These are phyloP conservation scores for Metschnikowia corniflorae DNA, from an alignment of 805 yeast genomes.

Conservation along the genomic window DNA sequence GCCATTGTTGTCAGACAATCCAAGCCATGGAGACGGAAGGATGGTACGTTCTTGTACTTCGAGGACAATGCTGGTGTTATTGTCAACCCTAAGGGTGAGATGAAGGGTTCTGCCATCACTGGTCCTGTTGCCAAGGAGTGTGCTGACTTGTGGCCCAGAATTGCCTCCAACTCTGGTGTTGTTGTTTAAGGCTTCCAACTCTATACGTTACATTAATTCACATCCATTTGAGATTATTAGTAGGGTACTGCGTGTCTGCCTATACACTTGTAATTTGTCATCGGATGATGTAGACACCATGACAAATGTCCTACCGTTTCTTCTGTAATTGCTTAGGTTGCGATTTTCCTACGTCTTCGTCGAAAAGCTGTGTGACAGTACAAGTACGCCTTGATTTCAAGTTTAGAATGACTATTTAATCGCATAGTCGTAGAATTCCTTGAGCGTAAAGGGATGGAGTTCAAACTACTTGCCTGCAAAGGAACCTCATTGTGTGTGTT, in stretches of 20 bases:
- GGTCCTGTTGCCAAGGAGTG: conserved; percentile 99
- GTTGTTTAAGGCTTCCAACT: conserved; percentile 68
- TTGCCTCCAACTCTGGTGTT: conserved; percentile 99
- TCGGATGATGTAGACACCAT: too few species aligned
- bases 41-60: conserved; percentile 98
- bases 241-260: background rate
- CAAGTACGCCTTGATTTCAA: too few species aligned
- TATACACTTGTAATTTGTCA: too few species aligned
- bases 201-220: conserved; percentile 21
- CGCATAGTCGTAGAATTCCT: too few species aligned
- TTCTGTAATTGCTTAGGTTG: background rate
- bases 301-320: background rate
- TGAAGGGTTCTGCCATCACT: conserved; percentile 99
- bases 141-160: conserved; percentile 99
- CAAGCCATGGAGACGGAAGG: conserved; percentile 99
- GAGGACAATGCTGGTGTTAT: conserved; percentile 99
- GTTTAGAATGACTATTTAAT: too few species aligned
- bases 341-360: too few species aligned
- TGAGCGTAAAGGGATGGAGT: too few species aligned
- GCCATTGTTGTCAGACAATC: conserved; percentile 99
- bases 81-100: conserved; percentile 99
- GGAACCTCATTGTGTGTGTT: too few species aligned
- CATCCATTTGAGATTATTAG: too few species aligned
- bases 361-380: too few species aligned
- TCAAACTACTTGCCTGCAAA: too few species aligned